Conservation (phyloP, 2,329 filamentous ascomycete species). For the Sarocladium kiliense region DNA sequence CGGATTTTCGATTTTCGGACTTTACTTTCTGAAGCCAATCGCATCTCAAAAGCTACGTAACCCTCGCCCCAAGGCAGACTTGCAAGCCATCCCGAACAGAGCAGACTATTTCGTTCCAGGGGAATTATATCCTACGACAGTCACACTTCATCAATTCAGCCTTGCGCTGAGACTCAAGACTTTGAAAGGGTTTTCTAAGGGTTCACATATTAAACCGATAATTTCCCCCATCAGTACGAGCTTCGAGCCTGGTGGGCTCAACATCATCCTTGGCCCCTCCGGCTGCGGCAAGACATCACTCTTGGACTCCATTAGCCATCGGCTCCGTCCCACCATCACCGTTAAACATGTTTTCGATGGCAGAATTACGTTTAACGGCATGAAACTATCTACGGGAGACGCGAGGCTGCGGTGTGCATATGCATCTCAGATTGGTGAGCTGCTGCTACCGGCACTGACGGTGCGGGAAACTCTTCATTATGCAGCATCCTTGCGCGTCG, state of each 20-base stretch:
- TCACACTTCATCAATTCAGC: conserved; percentile 58
- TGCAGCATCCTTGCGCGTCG: conserved; percentile 65
- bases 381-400: not conserved
- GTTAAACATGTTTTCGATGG: conserved; percentile 53
- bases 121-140: conserved; percentile 52
- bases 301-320: conserved; percentile 65
- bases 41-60: not conserved
- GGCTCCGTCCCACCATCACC: conserved; percentile 55
- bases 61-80: not conserved
- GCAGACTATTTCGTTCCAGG: not conserved
- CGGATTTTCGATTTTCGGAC: conserved; percentile 50
- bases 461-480: conserved; percentile 70
- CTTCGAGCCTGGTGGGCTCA: conserved; percentile 63
- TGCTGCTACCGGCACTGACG: conserved; percentile 66
- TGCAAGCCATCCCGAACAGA: not conserved
- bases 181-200: conserved; percentile 40
- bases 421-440: conserved; percentile 74
- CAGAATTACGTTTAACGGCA: not conserved
- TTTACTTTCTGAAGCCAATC: conserved; percentile 53
- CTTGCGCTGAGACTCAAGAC: conserved; percentile 60
- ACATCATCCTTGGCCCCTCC: conserved; percentile 75
- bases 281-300: conserved; percentile 72
- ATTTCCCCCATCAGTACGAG: conserved; percentile 59
- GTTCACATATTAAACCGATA: conserved; percentile 47
- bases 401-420: conserved; percentile 65